Evolutionary conservation across 176 grass and related monocot genomes (phyloP), one percentile per base, ranked within the genome.

Genomic region (Microstegium vimineum): DNA sequence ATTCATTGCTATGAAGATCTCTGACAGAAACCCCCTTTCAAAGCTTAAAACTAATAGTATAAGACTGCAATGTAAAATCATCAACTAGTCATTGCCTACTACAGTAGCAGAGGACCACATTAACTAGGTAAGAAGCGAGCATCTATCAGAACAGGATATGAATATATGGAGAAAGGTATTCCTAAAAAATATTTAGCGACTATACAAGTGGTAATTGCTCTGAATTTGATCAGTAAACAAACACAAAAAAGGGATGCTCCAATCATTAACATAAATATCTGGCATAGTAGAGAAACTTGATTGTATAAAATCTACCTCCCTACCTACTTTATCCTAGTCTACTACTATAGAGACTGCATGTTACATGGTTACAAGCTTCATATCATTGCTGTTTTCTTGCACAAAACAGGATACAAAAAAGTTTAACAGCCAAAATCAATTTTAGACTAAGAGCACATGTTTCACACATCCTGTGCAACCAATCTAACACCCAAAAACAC

Each of bases 61-160:
- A 3, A 66, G 28, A 6, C 22, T 43, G 22, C 10, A 56, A 30
- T 62, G 13, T 30, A 30, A 62, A 30, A 30, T 6, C 27, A 63
- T 63, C 26, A 62, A 26, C n/a, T 28, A 76, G 4, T 15, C 35
- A 9, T 5, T 38, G 8, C 12, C n/a, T 76, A n/a, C 16, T 40
- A 15, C 57, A 37, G 8, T 30, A 30, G 40, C 64, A 34, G n/a
- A 66, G 41, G 42, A 16, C 60, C 42, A 38, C 18, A 17, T 76
- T 51, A 63, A 52, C 42, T 71, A 75, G 35, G 52, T 27, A 18
- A 20, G 13, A 42, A 22, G 26, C 13, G 34, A 43, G 17, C 73
- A 85, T 42, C 28, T 83, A 66, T 78, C 68, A 73, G 34, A 31
- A 42, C 57, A 15, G 35, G 5, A 81, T 61, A 81, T 15, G 37